A percentile compares a stretch with the other conserved stretches of the same genome.
phyloP scores from a whole-genome alignment of 2,329 filamentous ascomycete species.

The Canariomyces notabilis region DNA sequence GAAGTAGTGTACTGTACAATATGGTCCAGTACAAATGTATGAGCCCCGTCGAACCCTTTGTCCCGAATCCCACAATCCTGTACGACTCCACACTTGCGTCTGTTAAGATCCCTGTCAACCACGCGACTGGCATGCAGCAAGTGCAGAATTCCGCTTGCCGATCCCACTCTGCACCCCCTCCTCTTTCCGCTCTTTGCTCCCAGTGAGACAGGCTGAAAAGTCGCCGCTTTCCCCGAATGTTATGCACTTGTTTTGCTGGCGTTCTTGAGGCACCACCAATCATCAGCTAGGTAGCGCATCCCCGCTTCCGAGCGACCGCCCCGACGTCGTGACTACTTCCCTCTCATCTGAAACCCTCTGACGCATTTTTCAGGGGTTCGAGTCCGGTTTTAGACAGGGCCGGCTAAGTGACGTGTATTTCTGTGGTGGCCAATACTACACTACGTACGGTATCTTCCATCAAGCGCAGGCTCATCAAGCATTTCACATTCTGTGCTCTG shows the following conservation, averaged over 20 bases:
- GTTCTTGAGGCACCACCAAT: constrained; percentile 9
- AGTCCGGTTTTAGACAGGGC: constrained; percentile 6
- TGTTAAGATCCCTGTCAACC: constrained; percentile 24
- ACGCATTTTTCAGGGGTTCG: constrained; percentile 31
- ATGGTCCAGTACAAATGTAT: background rate
- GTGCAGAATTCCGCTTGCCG: constrained; percentile 10
- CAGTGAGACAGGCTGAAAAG: constrained; percentile 1
- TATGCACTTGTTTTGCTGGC: constrained; percentile 5
- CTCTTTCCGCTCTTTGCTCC: background rate
- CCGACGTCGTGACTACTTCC: constrained; percentile 15
- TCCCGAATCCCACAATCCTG: constrained; percentile 5
- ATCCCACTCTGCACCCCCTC: constrained; percentile 19
- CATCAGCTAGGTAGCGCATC: background rate
- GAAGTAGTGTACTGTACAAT: too few relatives aligned
- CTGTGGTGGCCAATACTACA: background rate
- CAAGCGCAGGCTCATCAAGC: background rate
- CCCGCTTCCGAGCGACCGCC: background rate
- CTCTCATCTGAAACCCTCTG: constrained; percentile 35
- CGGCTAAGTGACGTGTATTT: too few relatives aligned
- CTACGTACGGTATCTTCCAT: background rate
- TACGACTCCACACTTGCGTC: constrained; percentile 8
- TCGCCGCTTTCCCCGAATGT: background rate
- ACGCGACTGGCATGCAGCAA: constrained; percentile 21
- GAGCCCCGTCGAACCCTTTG: background rate
- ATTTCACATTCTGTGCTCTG: background rate